Evolutionary conservation across 1,284 basidiomycete species (phyloP), one percentile per base, ranked within the genome.

Genomic region (Kalmanozyma brasiliensis): DNA sequence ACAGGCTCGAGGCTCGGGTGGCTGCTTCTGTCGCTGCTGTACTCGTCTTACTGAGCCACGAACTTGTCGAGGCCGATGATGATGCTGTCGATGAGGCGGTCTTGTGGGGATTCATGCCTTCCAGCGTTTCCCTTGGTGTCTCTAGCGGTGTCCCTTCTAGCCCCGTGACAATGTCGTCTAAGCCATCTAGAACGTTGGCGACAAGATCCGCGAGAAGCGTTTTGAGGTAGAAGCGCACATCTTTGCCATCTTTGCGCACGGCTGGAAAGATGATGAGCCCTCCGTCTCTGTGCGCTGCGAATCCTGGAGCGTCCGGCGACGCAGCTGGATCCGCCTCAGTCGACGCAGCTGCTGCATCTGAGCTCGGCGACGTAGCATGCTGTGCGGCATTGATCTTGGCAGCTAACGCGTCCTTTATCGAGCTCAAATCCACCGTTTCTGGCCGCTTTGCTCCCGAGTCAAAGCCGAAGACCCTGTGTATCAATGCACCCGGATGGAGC

Each of bases 101-200:
- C n/a, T 41, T 34, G 36, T 52, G 46, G 16, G 59, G 49, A 1
- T 52, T 51, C 35, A 59, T 49, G 11, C 68, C 69, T 17, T 76
- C 77, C 4, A 81, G 70, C 35, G 80, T 81, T 55, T 81, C 80
- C 32, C 80, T 66, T 0, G 80, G 80, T 19, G 80, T 81, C 45
- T 81, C 80, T 14, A 81, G 43, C 30, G 77, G 69, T 11, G 59
- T 67, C 5, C 77, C 78, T 22, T 80, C 74, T 4, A 80, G 59
- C 3, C 64, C 73, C 3, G 43, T 52, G 16, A 80, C 73, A 3
- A 77, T 57, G 14, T 47, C 41, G 23, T 80, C 72, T 14, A 81
- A 48, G 2, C 70, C 71, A 40, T 82, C 80, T 10, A 82, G 58
- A 11, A 81, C 44, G 19, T 52, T 52, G 38, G 61, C 71, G 17